Conservation (phyloP, 192 early-diverging fungal species). For the Linnemannia zychae region DNA sequence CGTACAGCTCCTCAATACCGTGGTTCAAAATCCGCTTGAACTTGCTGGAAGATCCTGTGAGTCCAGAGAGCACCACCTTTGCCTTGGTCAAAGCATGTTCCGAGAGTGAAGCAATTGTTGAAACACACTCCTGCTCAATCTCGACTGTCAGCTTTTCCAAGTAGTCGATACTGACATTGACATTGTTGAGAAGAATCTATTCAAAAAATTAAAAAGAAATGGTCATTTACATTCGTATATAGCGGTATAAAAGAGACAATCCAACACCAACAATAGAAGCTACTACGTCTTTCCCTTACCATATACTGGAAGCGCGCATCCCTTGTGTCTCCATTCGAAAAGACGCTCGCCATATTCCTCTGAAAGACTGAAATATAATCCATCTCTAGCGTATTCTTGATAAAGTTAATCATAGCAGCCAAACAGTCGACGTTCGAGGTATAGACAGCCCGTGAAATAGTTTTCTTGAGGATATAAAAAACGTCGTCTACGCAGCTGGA, state of each 20-base stretch:
- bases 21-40: constrained; percentile 74
- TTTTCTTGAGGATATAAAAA: constrained; percentile 90
- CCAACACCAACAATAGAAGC: neutral
- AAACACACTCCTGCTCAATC: constrained; percentile 69
- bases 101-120: constrained; percentile 59
- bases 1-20: constrained; percentile 86
- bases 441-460: constrained; percentile 77
- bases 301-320: constrained; percentile 73
- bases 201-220: neutral
- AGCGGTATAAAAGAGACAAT: neutral
- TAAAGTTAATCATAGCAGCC: constrained; percentile 76
- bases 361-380: constrained; percentile 77
- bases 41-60: constrained; percentile 70
- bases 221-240: neutral
- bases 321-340: constrained; percentile 66
- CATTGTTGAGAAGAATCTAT: constrained; percentile 86
- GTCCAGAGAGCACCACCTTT: constrained; percentile 67
- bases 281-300: constrained; percentile 57
- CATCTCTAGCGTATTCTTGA: constrained; percentile 75
- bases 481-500: constrained; percentile 91
- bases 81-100: constrained; percentile 70
- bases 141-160: constrained; percentile 79
- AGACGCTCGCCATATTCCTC: constrained; percentile 67
- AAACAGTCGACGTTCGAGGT: constrained; percentile 79
- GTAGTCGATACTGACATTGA: constrained; percentile 88